phyloP scores from a whole-genome alignment of 352 stramenopile genomes.

The Pythium oligandrum region DNA sequence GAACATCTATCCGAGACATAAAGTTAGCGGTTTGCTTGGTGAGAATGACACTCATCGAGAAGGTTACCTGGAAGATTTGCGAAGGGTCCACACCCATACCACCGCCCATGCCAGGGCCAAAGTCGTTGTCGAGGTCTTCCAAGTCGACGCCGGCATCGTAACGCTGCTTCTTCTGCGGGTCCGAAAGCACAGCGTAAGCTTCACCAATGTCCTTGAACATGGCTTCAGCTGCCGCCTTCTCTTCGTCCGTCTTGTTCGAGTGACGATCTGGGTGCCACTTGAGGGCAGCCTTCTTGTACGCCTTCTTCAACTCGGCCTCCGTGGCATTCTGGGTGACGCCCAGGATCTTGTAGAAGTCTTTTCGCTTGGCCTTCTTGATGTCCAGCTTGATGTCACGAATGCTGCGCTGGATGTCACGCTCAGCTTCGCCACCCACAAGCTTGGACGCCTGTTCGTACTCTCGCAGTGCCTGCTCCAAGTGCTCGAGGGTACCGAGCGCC shows the following conservation, averaged over 20 bases:
- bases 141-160: slow-evolving; percentile 95
- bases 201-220: slow-evolving; percentile 96
- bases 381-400: slow-evolving; percentile 89
- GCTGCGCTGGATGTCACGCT: slow-evolving; percentile 75
- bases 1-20: slow-evolving; percentile 60
- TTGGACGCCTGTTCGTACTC: slow-evolving; percentile 90
- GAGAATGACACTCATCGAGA: background rate
- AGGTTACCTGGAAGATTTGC: slow-evolving; percentile 77
- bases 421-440: slow-evolving; percentile 73
- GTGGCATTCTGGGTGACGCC: slow-evolving; percentile 74
- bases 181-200: slow-evolving; percentile 94
- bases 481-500: slow-evolving; percentile 73
- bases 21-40: background rate
- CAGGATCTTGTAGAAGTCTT: slow-evolving; percentile 95
- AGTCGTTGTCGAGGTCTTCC: slow-evolving; percentile 92
- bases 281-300: slow-evolving; percentile 93
- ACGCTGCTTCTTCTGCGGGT: slow-evolving; percentile 89
- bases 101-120: slow-evolving; percentile 56
- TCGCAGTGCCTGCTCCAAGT: slow-evolving; percentile 86
- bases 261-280: slow-evolving; percentile 97
- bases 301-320: slow-evolving; percentile 97
- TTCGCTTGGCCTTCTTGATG: slow-evolving; percentile 93
- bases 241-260: slow-evolving; percentile 84
- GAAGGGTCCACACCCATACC: slow-evolving; percentile 80
- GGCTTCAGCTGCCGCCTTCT: slow-evolving; percentile 88